These are phyloP conservation scores for Cladosporium halotolerans DNA, from an alignment of 2,329 filamentous ascomycete genomes.

Conservation along the genomic window DNA sequence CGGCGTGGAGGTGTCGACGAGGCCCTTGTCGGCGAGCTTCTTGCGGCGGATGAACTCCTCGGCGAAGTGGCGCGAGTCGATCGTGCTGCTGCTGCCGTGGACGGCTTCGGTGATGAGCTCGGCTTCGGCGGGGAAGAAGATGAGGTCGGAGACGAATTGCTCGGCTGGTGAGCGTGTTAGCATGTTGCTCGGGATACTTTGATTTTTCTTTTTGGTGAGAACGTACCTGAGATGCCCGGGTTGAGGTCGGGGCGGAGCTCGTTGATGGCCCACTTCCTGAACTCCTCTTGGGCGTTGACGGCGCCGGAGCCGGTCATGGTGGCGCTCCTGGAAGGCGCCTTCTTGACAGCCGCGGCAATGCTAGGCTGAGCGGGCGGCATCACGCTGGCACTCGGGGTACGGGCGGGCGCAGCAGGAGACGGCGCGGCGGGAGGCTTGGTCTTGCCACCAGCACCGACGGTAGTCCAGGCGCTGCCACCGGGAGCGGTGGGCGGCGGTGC, in stretches of 20 bases:
- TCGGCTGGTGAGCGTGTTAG: constrained; percentile 51
- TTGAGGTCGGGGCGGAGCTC: constrained; percentile 71
- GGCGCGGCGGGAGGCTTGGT: constrained; percentile 64
- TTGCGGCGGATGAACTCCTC: constrained; percentile 91
- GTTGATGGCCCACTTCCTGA: constrained; percentile 83
- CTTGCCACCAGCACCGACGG: constrained; percentile 89
- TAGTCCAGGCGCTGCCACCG: constrained; percentile 69
- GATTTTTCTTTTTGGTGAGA: background rate
- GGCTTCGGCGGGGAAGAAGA: constrained; percentile 68
- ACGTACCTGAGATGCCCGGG: constrained; percentile 59
- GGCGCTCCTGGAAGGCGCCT: constrained; percentile 47
- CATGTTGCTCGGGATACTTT: background rate
- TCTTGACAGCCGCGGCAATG: constrained; percentile 30
- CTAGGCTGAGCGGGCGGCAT: constrained; percentile 26
- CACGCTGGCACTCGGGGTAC: constrained; percentile 43
- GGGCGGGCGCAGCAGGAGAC: constrained; percentile 37
- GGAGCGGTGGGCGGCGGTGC: constrained; percentile 38
- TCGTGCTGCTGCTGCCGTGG: constrained; percentile 77
- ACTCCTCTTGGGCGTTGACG: constrained; percentile 75
- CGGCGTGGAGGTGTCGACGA: constrained; percentile 57
- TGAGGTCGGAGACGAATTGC: constrained; percentile 69
- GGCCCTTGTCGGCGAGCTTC: constrained; percentile 86
- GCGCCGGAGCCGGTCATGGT: constrained; percentile 46
- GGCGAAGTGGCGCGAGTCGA: constrained; percentile 88
- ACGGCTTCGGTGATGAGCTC: constrained; percentile 85